Base-by-base conservation (phyloP, 148 eudicot genomes). In the Heliamphora exappendiculata region DNA sequence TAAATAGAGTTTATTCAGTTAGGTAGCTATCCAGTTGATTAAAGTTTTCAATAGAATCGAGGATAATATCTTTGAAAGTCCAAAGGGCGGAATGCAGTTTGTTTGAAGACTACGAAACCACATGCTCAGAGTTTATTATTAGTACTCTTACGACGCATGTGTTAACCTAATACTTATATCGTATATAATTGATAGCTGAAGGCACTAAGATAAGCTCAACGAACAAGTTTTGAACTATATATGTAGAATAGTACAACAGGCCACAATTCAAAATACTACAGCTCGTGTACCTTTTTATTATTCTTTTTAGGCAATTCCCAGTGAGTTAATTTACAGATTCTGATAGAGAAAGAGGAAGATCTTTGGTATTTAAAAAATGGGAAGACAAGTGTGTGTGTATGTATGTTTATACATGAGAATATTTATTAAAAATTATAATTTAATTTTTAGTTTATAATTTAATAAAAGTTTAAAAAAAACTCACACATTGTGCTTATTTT, bases 71-170 rank as follows among this genome's bases (percentile, higher is more conserved):
- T 68, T 76, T 78, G 78, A 78, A 59, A 57, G 80, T 78, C 77
- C 67, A 78, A 75, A 55, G 34, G 17, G 71, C 7, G 49, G 57
- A 44, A 34, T 39, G 44, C 42, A 70, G 76, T 67, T 78, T 75
- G 81, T 73, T 74, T 81, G 26, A 36, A 78, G 69, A 62, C 78
- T 73, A 81, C 77, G 84, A 58, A 81, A 78, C 49, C 64, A 76
- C 77, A 70, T 75, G 82, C 50, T 73, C 37, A 57, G 59, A 74
- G 72, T 60, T 45, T 70, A 44, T 13, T 22, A 26, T 47, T 79
- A 59, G 5, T 12, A 31, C 37, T 65, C 17, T 39, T 4, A 47
- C 29, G 33, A 16, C n/a, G 74, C 81, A 75, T 75, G 82, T 63
- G 74, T 72, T 72, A 49, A 12, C 57, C 24, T 67, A 7, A 17